These are phyloP conservation scores for Fragilaria radians DNA, from an alignment of 108 stramenopile genomes.

Conservation along the genomic window DNA sequence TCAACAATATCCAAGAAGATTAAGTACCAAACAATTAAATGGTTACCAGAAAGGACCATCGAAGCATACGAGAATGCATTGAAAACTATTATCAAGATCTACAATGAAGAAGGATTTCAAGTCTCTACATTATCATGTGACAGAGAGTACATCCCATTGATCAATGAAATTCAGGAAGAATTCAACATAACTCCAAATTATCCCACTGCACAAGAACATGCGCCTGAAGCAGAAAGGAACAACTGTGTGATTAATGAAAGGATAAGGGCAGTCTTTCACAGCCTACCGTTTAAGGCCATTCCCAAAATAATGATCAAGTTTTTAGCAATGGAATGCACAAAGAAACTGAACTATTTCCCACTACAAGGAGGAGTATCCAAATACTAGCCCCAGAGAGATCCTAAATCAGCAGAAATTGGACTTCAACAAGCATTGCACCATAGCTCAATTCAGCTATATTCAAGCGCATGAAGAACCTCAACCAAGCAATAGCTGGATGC, in stretches of 20 bases:
- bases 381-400: conserved; percentile 6
- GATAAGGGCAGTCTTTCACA: conserved; percentile 4
- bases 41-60: neutral
- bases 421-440: no score
- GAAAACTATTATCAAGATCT: neutral
- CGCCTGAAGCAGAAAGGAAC: conserved; percentile 15
- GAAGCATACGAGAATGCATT: neutral
- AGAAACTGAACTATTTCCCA: conserved; percentile 19
- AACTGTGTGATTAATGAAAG: conserved; percentile 27
- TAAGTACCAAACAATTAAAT: conserved; percentile 12
- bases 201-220: conserved; percentile 14
- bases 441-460: no score
- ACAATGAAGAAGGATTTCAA: conserved; percentile 12
- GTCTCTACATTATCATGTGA: conserved; percentile 6
- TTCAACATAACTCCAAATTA: conserved; percentile 4
- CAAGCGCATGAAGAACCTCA: neutral
- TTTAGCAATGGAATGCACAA: neutral
- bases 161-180: neutral
- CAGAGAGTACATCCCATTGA: conserved; percentile 7
- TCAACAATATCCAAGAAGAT: no score
- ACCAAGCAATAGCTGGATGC: neutral
- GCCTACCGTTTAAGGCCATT: conserved; percentile 18
- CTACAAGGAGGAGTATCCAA: conserved; percentile 4
- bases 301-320: conserved; percentile 11
- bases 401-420: neutral